phyloP scores from a whole-genome alignment of 202 grass and related monocot species.

The Brachypodium distachyon region DNA sequence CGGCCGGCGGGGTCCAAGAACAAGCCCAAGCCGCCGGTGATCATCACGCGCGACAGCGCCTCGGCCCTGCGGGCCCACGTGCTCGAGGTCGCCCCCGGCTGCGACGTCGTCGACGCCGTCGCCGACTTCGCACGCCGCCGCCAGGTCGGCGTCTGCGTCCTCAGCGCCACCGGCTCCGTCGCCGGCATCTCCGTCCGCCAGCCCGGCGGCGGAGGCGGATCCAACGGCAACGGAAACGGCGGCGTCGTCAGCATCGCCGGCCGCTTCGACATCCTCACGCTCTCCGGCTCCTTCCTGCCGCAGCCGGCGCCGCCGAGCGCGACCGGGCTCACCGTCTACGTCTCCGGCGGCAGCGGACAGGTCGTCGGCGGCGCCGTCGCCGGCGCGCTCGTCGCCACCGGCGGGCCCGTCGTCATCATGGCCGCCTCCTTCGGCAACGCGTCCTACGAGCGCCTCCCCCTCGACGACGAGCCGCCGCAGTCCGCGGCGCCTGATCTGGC shows the following conservation, averaged over 20 bases:
- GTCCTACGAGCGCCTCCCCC: conserved; percentile 84
- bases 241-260: conserved; percentile 51
- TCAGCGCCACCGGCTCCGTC: conserved; percentile 68
- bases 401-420: conserved; percentile 88
- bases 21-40: conserved; percentile 92
- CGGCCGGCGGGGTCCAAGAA: conserved; percentile 90
- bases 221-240: no score
- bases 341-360: conserved; percentile 85
- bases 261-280: conserved; percentile 88
- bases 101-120: conserved; percentile 73
- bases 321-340: conserved; percentile 77
- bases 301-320: conserved; percentile 62
- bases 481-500: conserved; percentile 51
- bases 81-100: conserved; percentile 85
- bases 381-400: conserved; percentile 54
- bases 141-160: conserved; percentile 79
- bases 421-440: conserved; percentile 92
- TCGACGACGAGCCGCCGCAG: conserved; percentile 62
- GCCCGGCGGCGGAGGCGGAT: not conserved
- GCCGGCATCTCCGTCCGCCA: conserved; percentile 68
- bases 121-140: conserved; percentile 61
- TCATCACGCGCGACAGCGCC: conserved; percentile 93
- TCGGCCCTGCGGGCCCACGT: conserved; percentile 83
- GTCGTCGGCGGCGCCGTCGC: conserved; percentile 69
- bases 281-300: conserved; percentile 82